Base-by-base conservation (phyloP, 2,329 filamentous ascomycete species). In the Mycosphaerelloides madeirae region DNA sequence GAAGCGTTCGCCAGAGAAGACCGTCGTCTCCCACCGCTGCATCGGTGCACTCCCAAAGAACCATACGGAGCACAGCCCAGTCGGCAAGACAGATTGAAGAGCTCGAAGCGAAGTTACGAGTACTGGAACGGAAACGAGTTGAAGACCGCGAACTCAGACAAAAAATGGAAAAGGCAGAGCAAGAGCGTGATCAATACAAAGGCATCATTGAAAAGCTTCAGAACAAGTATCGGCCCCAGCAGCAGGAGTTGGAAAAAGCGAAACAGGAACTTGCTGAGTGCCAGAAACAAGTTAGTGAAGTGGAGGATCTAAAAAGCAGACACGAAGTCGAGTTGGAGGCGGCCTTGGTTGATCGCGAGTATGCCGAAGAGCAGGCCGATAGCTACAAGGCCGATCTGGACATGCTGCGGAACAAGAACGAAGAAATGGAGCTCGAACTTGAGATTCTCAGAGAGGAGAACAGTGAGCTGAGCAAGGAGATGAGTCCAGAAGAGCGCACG, bases 291-390 rank as follows among this genome's bases (percentile, higher is more conserved):
- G 74, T 89, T 15, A 81, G 85, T 44, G 73, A 80, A 16, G 72
- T 93, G 2, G 86, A 91, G 55, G 75, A 77, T 22, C 73, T 85
- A 42, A 84, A 93, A 62, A 85, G 86, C 6, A 89, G 96, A 54
- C 83, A 94, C 64, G 93, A 97, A 22, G 79, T 83, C 3, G 80
- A 85, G 6, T 70, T 96, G 60, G 93, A 98, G 67, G 79, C 93
- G 67, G 88, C 89, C 6, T 84, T 87, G 0, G 72, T 98, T 19
- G 93, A 98, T 63, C 81, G 87, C 34, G 91, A 98, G 66, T 95
- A 97, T 86, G 93, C 93, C 0, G 90, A 98, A 65, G 91, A 96
- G 67, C 88, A 83, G 33, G 84, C 87, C 1, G 93, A 97, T 55
- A 81, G 84, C 14, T 74, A 85, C 39, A 93, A 89, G 63, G 77